These are phyloP conservation scores for Escovopsis sp. DNA, from an alignment of 2,329 filamentous ascomycete genomes.

Conservation along the genomic window DNA sequence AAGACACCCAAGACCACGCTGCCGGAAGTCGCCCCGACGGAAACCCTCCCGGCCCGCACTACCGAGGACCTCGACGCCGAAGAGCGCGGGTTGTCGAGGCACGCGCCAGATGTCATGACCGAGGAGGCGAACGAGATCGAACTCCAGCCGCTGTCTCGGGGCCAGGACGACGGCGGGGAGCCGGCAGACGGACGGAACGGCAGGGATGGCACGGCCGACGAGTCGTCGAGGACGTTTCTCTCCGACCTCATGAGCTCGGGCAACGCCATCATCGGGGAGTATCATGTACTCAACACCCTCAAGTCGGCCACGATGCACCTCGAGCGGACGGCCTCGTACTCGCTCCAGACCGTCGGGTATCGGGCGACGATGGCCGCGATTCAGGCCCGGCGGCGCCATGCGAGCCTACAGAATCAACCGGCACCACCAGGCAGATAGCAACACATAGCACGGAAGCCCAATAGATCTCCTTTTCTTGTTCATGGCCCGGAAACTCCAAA, in stretches of 20 bases:
- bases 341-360: conserved; percentile 40
- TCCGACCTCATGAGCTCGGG: conserved; percentile 38
- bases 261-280: conserved; percentile 38
- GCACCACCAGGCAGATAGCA: conserved; percentile 9
- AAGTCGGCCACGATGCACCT: conserved; percentile 31
- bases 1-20: conserved; percentile 23
- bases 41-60: conserved; percentile 11
- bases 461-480: not conserved
- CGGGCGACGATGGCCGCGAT: conserved; percentile 38
- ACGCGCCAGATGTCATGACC: conserved; percentile 19
- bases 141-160: conserved; percentile 19
- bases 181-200: conserved; percentile 11
- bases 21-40: conserved; percentile 9
- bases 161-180: too few relatives aligned
- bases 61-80: conserved; percentile 41
- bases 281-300: conserved; percentile 36
- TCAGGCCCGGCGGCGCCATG: conserved; percentile 26
- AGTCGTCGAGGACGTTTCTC: conserved; percentile 23
- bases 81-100: conserved; percentile 35
- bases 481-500: too few relatives aligned
- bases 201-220: conserved; percentile 13
- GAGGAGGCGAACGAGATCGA: conserved; percentile 31
- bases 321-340: conserved; percentile 31
- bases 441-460: not conserved
- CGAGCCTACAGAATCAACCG: conserved; percentile 13